Base-by-base conservation (phyloP, 306 rosid genomes). In the Canavalia ensiformis region DNA sequence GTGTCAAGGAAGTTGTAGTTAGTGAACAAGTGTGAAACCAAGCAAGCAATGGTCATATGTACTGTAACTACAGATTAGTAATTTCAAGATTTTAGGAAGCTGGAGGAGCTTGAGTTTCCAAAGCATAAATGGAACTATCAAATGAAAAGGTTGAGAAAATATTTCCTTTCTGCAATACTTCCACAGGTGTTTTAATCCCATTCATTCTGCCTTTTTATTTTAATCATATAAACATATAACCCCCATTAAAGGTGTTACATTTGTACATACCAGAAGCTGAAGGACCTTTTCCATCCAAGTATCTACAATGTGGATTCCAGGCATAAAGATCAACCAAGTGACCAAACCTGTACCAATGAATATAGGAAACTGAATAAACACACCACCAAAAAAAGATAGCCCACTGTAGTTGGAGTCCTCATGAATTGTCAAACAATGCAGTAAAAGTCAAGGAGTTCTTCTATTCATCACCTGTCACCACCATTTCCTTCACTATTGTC, bases 231-330 rank as follows among this genome's bases (percentile, higher is more conserved):
- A 69, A 78, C 62, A 79, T 63, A 57, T 1, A 60, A 63, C 65
- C 71, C 65, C 58, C 25, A 64, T 34, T 50, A 41, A 74, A 29
- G 60, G 65, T 63, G 59, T 70, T 46, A 55, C 54, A 62, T 29
- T 54, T 44, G 66, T 72, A 31, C 81, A 74, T 84, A 87, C 88
- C 88, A 45, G 82, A 77, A 85, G 90, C 97, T 52, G 97, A 79
- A 80, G 99, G 93, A 78, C 99, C 91, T 58, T 41, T 72, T 91
- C 97, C 99, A 82, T 92, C 99, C 52, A 93, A 80, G 87, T 88
- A 92, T 83, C 94, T 84, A 75, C 99, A 95, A 73, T 95, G 99
- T 44, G 99, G 99, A 81, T 90, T 95, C 99, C 97, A 95, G 6
- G 95, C 89, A 86, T 95, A 95, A 45, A 93, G 88, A 87, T 95